Conservation (phyloP, 2,329 filamentous ascomycete genomes). For the Aspergillus neoniger region DNA sequence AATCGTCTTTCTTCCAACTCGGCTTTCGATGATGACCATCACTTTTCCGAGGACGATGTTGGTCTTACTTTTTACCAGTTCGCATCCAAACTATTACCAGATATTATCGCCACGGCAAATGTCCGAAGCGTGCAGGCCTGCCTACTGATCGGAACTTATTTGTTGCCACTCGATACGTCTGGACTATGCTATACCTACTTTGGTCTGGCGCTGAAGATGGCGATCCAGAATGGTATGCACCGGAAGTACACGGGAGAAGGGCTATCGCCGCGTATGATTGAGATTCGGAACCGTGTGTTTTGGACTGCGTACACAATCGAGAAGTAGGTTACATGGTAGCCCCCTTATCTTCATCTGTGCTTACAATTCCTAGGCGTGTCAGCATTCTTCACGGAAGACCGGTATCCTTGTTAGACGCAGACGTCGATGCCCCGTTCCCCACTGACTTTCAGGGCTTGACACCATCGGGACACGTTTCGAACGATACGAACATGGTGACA, state of each 20-base stretch:
- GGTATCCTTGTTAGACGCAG: constrained; percentile 54
- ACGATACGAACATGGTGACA: constrained; percentile 52
- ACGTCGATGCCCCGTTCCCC: constrained; percentile 58
- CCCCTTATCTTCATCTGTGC: background rate
- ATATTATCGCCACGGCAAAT: constrained; percentile 59
- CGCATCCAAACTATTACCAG: constrained; percentile 56
- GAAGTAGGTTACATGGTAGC: constrained; percentile 41
- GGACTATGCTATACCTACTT: constrained; percentile 61
- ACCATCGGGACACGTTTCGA: constrained; percentile 43
- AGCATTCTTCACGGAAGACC: constrained; percentile 60
- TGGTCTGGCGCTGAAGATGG: constrained; percentile 58
- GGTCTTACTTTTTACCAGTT: constrained; percentile 60
- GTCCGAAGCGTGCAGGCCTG: constrained; percentile 62
- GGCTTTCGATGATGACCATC: constrained; percentile 33
- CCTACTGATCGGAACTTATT: constrained; percentile 58
- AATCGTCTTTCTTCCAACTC: constrained; percentile 32
- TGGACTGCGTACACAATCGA: constrained; percentile 61
- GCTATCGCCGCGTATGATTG: constrained; percentile 51
- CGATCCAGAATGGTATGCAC: constrained; percentile 64
- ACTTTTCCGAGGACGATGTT: constrained; percentile 55
- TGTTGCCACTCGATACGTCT: constrained; percentile 58
- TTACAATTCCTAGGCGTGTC: constrained; percentile 47
- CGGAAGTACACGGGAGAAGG: constrained; percentile 52
- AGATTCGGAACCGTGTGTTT: constrained; percentile 59
- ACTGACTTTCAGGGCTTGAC: constrained; percentile 49